A percentile compares a stretch with the other conserved stretches of the same genome.
phyloP scores from a whole-genome alignment of 352 stramenopile genomes.

The Peronosclerospora sorghi region DNA sequence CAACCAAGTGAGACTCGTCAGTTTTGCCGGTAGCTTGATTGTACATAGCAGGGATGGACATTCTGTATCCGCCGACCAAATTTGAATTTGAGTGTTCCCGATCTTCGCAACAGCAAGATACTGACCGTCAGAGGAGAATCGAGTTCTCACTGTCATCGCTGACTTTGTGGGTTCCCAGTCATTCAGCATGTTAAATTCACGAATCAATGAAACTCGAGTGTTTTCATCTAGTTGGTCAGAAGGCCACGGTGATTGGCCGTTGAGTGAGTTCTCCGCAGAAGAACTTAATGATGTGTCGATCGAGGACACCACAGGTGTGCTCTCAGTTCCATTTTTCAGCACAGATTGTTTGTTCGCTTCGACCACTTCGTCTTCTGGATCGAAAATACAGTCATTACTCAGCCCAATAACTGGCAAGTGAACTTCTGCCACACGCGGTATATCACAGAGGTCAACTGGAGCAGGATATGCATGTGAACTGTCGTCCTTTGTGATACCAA shows the following conservation, averaged over 20 bases:
- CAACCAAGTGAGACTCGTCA: constrained; percentile 23
- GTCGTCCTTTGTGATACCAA: constrained; percentile 28
- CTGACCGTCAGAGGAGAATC: constrained; percentile 27
- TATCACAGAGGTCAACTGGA: constrained; percentile 15
- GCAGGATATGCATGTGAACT: constrained; percentile 3
- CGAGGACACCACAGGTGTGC: constrained; percentile 22
- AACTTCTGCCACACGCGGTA: constrained; percentile 22
- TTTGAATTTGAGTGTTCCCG: constrained; percentile 28
- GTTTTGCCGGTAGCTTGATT: constrained; percentile 17
- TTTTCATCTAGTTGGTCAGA: not conserved
- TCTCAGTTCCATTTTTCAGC: constrained; percentile 1
- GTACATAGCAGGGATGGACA: constrained; percentile 12
- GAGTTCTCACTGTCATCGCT: constrained; percentile 20
- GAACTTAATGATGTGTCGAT: constrained; percentile 1
- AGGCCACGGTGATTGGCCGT: constrained; percentile 7
- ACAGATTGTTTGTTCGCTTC: constrained; percentile 4
- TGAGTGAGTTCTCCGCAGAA: constrained; percentile 1
- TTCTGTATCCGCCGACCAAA: constrained; percentile 29
- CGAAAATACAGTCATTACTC: constrained; percentile 13
- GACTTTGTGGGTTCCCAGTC: constrained; percentile 23
- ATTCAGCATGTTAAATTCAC: constrained; percentile 30
- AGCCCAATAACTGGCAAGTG: constrained; percentile 22
- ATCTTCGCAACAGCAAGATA: constrained; percentile 29
- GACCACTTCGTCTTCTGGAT: constrained; percentile 7
- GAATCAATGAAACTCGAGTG: constrained; percentile 18